phyloP scores from a whole-genome alignment of 352 stramenopile species.

The Phytopythium ostracodes region DNA sequence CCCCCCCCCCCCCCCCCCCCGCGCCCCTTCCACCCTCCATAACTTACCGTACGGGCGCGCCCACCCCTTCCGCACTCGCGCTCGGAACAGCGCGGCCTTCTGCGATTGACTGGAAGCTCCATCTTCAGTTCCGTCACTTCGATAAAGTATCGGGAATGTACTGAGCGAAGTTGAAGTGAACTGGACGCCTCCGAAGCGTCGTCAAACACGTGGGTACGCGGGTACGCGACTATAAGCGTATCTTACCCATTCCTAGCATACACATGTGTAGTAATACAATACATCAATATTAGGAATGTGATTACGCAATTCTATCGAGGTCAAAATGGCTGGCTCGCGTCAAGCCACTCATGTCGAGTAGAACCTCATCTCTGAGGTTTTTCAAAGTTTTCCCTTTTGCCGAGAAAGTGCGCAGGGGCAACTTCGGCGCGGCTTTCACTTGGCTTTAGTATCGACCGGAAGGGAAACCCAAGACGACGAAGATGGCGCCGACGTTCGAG shows the following conservation, averaged over 20 bases:
- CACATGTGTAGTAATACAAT: too few species aligned
- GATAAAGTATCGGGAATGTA: background rate
- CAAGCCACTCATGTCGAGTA: background rate
- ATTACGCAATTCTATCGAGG: too few species aligned
- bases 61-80: background rate
- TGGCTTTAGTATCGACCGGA: background rate
- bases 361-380: background rate
- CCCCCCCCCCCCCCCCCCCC: background rate
- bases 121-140: background rate
- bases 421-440: background rate
- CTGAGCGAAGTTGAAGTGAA: background rate
- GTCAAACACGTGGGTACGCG: too few species aligned
- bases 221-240: too few species aligned
- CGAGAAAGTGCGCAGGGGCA: background rate
- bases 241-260: too few species aligned
- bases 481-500: slow-evolving; percentile 73
- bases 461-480: background rate
- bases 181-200: background rate
- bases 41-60: background rate
- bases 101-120: background rate
- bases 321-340: background rate
- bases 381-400: background rate
- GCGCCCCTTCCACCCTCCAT: background rate
- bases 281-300: too few species aligned
- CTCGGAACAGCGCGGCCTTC: background rate